Percentiles rank a stretch among this genome's conserved stretches.
phyloP scores from a whole-genome alignment of 1,139 yeast species.

The Casaregolazyma suthepensis region DNA sequence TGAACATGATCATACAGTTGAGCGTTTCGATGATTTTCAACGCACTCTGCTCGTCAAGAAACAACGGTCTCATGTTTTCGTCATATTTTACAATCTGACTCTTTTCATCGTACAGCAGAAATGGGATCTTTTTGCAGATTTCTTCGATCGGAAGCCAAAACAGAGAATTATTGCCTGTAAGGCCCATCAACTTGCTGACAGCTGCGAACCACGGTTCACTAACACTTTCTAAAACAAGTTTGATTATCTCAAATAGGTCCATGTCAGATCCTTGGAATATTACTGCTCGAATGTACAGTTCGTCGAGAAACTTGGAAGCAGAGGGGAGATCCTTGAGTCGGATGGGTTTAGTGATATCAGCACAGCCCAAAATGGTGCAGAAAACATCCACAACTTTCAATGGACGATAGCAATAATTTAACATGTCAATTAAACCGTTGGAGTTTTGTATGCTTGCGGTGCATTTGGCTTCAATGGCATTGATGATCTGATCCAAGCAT shows the following conservation, averaged over 20 bases:
- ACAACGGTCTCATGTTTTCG: conserved; percentile 17
- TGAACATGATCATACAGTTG: conserved; percentile 18
- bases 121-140: conserved; percentile 11
- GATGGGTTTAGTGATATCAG: conserved; percentile 21
- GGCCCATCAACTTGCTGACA: conserved; percentile 21
- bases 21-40: conserved; percentile 18
- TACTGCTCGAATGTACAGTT: conserved; percentile 21
- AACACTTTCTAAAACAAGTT: conserved; percentile 19
- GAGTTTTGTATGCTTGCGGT: conserved; percentile 1
- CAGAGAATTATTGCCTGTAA: conserved; percentile 14
- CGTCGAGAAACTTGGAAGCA: conserved; percentile 23
- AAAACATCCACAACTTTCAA: conserved; percentile 20
- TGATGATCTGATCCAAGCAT: conserved; percentile 22
- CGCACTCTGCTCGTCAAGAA: conserved; percentile 20
- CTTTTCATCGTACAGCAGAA: conserved; percentile 14
- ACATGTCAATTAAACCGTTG: conserved; percentile 15
- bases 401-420: conserved; percentile 16
- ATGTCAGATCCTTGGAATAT: conserved; percentile 20
- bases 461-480: conserved; percentile 14
- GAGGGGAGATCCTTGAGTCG: conserved; percentile 23
- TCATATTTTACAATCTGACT: conserved; percentile 14
- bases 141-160: conserved; percentile 14
- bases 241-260: conserved; percentile 17
- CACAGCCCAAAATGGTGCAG: conserved; percentile 30
- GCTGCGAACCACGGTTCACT: conserved; percentile 24